These are phyloP conservation scores for Syncephalastrum sp. DNA, from an alignment of 371 early-diverging fungal genomes.

Conservation along the genomic window DNA sequence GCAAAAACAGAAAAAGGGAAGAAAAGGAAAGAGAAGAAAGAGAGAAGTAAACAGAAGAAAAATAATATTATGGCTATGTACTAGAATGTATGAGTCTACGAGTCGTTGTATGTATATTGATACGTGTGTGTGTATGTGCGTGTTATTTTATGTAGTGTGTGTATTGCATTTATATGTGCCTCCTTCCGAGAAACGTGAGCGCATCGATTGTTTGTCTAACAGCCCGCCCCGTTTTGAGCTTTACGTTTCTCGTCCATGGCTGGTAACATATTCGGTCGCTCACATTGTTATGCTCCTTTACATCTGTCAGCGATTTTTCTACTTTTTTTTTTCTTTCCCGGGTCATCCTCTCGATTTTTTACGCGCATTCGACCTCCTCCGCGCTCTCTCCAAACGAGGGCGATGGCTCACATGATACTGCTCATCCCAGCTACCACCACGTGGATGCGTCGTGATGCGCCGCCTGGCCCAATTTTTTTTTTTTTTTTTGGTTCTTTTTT, in stretches of 20 bases:
- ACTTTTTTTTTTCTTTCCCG: no score
- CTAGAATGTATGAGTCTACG: constrained; percentile 2
- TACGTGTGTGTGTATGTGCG: no score
- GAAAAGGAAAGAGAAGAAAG: constrained; percentile 2
- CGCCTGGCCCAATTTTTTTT: no score
- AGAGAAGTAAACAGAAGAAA: constrained; percentile 1
- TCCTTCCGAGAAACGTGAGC: constrained; percentile 4
- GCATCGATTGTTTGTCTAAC: background rate
- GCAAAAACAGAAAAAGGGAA: background rate
- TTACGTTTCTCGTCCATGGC: constrained; percentile 2
- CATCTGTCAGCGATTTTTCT: background rate
- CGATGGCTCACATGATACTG: no score
- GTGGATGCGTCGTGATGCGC: no score
- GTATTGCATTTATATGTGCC: background rate
- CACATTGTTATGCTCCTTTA: background rate
- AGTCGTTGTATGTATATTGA: background rate
- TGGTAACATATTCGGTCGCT: no score
- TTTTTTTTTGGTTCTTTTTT: no score
- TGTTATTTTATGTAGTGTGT: no score
- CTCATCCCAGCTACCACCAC: no score
- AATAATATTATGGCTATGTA: background rate
- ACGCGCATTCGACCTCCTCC: no score
- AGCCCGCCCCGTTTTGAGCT: background rate
- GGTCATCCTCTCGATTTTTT: no score
- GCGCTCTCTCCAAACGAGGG: no score